These are phyloP conservation scores for Vaccinium vitisidaea DNA, from an alignment of 148 eudicot genomes.

Conservation along the genomic window DNA sequence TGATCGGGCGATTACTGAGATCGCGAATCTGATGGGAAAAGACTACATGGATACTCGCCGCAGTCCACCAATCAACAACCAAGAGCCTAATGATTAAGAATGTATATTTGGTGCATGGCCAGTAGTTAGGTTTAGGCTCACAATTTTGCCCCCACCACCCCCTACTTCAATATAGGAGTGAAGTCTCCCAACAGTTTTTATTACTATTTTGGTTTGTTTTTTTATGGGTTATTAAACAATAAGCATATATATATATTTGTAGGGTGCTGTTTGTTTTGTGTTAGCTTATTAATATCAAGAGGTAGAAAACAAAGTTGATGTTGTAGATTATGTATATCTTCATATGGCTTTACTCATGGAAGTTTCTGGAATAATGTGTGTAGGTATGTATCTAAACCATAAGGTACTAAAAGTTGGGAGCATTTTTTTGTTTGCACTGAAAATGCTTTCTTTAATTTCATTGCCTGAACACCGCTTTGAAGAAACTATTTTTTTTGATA, in stretches of 20 bases:
- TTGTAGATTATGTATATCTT: constrained; percentile 11
- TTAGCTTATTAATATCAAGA: background rate
- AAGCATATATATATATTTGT: background rate
- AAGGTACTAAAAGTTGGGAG: background rate
- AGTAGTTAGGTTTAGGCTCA: constrained; percentile 32
- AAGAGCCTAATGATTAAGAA: constrained; percentile 35
- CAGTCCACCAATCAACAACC: constrained; percentile 63
- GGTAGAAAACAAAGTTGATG: background rate
- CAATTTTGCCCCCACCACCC: constrained; percentile 47
- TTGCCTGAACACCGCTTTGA: background rate
- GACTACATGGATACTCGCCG: constrained; percentile 42
- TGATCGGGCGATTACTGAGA: constrained; percentile 34
- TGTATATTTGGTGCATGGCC: background rate
- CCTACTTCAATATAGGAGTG: constrained; percentile 28
- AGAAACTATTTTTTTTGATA: background rate
- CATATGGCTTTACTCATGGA: background rate
- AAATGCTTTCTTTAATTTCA: background rate
- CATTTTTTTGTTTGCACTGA: background rate
- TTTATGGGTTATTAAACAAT: constrained; percentile 5
- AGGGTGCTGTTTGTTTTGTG: background rate
- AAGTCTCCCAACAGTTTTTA: constrained; percentile 21
- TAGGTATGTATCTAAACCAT: background rate
- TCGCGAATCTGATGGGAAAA: constrained; percentile 47
- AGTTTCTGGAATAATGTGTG: background rate
- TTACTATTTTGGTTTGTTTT: background rate